Conservation (phyloP, 2,329 filamentous ascomycete genomes). For the Aspergillus fischeri region DNA sequence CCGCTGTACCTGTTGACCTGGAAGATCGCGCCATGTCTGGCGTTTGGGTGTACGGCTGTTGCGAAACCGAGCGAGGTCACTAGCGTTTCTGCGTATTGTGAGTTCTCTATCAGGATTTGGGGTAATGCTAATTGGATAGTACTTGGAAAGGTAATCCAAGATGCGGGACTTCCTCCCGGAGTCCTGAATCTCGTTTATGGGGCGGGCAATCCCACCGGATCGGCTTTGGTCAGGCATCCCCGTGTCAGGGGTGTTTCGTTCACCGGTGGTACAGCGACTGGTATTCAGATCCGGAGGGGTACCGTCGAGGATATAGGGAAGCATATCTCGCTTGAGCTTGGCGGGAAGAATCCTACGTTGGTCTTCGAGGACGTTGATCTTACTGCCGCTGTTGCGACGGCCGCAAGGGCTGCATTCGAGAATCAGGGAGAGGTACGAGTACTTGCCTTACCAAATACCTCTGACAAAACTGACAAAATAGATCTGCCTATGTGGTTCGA, state of each 20-base stretch:
- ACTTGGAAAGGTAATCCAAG: conserved; percentile 12
- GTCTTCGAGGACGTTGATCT: conserved; percentile 17
- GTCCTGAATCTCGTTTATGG: conserved; percentile 17
- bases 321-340: conserved; percentile 16
- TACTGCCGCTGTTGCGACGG: conserved; percentile 9
- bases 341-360: conserved; percentile 16
- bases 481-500: conserved; percentile 57
- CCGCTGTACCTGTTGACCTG: conserved; percentile 16
- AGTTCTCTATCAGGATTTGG: background rate
- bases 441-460: background rate
- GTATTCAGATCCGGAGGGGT: conserved; percentile 15
- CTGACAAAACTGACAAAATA: background rate
- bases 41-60: conserved; percentile 17
- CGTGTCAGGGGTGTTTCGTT: conserved; percentile 15
- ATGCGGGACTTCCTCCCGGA: conserved; percentile 11
- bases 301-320: conserved; percentile 20
- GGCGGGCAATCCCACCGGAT: conserved; percentile 9
- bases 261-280: conserved; percentile 15
- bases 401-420: conserved; percentile 15
- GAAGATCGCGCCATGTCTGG: conserved; percentile 19
- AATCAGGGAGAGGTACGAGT: conserved; percentile 11
- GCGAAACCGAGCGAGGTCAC: conserved; percentile 18
- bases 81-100: conserved; percentile 14
- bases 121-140: conserved; percentile 1
- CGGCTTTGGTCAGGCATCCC: conserved; percentile 11